Percentiles rank a stretch among this genome's conserved stretches.
Evolutionary conservation across 495 filamentous ascomycete genomes (phyloP).

Genomic region (Cetradonia linearis): DNA sequence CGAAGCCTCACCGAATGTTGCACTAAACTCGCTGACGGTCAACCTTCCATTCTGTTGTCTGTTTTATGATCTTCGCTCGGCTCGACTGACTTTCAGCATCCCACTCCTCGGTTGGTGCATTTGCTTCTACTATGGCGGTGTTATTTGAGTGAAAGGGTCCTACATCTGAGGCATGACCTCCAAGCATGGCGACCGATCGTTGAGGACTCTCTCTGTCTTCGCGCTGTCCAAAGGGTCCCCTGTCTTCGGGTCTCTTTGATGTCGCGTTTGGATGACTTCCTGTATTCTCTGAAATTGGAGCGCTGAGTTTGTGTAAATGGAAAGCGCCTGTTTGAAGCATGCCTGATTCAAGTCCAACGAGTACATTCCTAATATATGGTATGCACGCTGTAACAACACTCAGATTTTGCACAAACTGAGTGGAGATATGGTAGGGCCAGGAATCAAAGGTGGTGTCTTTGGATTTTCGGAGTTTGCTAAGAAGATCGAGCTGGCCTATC

Average conservation of each 20-base stretch:
- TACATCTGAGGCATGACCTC: background rate
- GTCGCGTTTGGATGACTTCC: background rate
- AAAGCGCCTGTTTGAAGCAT: slow-evolving; percentile 14
- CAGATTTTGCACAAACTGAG: slow-evolving; percentile 30
- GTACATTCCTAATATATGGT: slow-evolving; percentile 38
- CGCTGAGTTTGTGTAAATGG: background rate
- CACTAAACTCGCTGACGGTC: background rate
- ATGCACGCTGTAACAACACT: slow-evolving; percentile 37
- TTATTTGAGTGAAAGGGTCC: slow-evolving; percentile 8
- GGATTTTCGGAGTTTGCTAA: slow-evolving; percentile 15
- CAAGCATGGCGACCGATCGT: background rate
- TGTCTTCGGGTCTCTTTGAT: background rate
- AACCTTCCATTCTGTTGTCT: slow-evolving; percentile 13
- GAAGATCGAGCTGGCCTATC: slow-evolving; percentile 28
- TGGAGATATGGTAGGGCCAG: slow-evolving; percentile 28
- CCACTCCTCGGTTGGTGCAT: slow-evolving; percentile 19
- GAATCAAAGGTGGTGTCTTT: slow-evolving; percentile 25
- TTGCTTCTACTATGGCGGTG: background rate
- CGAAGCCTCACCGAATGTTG: background rate
- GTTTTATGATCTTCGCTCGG: slow-evolving; percentile 29
- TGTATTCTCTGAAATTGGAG: background rate
- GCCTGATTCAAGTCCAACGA: slow-evolving; percentile 19
- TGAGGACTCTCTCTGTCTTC: background rate
- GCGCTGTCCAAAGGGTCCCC: background rate
- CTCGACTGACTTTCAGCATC: slow-evolving; percentile 29